Evolutionary conservation across 352 stramenopile genomes (phyloP).

Genomic region (Phytophthora agathidicida): DNA sequence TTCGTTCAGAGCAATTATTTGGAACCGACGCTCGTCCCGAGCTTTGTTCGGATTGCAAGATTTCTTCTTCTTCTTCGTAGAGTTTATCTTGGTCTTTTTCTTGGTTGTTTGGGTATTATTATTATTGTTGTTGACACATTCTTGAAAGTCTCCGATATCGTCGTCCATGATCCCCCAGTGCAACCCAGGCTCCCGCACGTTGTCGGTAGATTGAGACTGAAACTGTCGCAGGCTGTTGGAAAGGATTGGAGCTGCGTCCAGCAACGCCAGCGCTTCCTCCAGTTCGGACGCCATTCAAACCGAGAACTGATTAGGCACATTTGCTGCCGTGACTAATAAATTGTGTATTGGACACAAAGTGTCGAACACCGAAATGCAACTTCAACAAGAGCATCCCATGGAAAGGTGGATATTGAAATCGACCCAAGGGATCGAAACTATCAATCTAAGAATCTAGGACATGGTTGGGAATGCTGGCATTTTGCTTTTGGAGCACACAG

Average conservation of each 20-base stretch:
- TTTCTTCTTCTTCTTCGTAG: constrained; percentile 24
- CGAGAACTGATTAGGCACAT: not conserved
- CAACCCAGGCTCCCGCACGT: not conserved
- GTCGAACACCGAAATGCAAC: not conserved
- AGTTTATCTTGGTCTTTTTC: no score
- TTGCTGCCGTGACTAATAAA: not conserved
- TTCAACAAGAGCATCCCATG: no score
- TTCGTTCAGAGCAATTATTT: constrained; percentile 23
- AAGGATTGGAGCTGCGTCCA: constrained; percentile 4
- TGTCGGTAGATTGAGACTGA: not conserved
- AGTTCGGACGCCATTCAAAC: constrained; percentile 5
- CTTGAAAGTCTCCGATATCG: not conserved
- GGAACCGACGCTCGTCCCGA: constrained; percentile 23
- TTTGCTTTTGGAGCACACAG: no score
- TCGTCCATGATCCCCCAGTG: constrained; percentile 4
- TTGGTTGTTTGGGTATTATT: no score
- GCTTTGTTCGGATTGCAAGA: constrained; percentile 34
- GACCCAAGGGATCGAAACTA: no score
- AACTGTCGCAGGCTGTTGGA: not conserved
- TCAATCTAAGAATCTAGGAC: no score
- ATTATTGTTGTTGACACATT: not conserved
- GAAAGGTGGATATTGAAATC: no score
- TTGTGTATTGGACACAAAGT: not conserved
- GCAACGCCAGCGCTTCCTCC: constrained; percentile 18
- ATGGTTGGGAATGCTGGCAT: no score